Evolutionary conservation across 371 early-diverging fungal species (phyloP).

Genomic region (Syncephalis fuscata): DNA sequence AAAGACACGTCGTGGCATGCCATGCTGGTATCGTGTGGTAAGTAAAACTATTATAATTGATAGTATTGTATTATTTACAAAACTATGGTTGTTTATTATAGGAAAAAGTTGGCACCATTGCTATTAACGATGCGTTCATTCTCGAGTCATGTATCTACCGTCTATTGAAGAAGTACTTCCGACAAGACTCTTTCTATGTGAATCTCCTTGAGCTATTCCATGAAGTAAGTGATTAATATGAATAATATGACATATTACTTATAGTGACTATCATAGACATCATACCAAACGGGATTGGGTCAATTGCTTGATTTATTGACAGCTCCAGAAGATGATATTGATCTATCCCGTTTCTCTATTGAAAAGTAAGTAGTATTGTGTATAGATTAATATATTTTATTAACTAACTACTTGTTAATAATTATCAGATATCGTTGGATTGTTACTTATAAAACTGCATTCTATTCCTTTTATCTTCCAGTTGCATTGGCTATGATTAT

Average conservation of each 20-base stretch:
- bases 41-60: slow-evolving; percentile 1
- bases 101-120: slow-evolving; percentile 69
- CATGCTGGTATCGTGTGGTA: slow-evolving; percentile 83
- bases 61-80: too few species aligned
- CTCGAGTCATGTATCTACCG: slow-evolving; percentile 81
- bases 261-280: slow-evolving; percentile 36
- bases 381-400: not conserved
- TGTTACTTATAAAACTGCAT: slow-evolving; percentile 95
- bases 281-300: slow-evolving; percentile 93
- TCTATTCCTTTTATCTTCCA: slow-evolving; percentile 97
- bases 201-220: slow-evolving; percentile 87
- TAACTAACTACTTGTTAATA: not conserved
- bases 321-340: slow-evolving; percentile 86
- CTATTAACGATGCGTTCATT: slow-evolving; percentile 92
- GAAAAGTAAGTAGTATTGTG: slow-evolving; percentile 37
- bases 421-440: slow-evolving; percentile 65
- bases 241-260: not conserved
- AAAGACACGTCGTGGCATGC: slow-evolving; percentile 86
- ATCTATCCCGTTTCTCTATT: slow-evolving; percentile 75
- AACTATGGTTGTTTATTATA: too few species aligned
- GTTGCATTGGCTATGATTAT: slow-evolving; percentile 86
- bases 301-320: slow-evolving; percentile 93
- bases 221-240: too few species aligned
- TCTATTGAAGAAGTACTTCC: slow-evolving; percentile 84
- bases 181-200: slow-evolving; percentile 57